Evolutionary conservation across 805 yeast species (phyloP), one percentile per base, ranked within the genome.

Genomic region (Metschnikowia cubensis): DNA sequence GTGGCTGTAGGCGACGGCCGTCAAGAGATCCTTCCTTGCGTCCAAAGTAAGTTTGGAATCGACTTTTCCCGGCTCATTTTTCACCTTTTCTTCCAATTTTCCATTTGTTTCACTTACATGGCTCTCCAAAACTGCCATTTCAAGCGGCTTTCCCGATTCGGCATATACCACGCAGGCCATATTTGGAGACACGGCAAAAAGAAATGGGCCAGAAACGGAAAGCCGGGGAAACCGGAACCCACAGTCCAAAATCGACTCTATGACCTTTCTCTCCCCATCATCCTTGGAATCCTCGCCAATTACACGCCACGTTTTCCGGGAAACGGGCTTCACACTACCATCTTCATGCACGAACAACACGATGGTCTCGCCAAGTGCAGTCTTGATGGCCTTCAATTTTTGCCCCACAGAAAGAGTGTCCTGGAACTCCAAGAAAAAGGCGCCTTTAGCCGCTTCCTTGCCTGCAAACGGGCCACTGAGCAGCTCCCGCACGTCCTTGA

Each of bases 1-100:
- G 29, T 52, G 55, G 34, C 46, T 43, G 29, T 78, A 73, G 0
- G 95, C 88, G 45, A 88, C 66, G 0, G 81, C 84, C 0, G 87
- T 76, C 0, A 81, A 66, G 1, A 74, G 57, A n/a, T 42, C 45
- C 13, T 33, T 33, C 17, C 18, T 32, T 18, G 22, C 15, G 15
- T 13, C 22, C 15, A 20, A n/a, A 3, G 18, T 17, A n/a, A 13
- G 13, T 15, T 35, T 1, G 11, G 18, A 6, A 17, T 8, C 10
- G 4, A 11, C 37, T 6, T 34, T 34, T 34, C 35, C 35, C 17
- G n/a, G 35, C 35, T 39, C 32, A 17, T 8, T 11, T 22, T 13
- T n/a, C 21, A 15, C 20, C 4, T 21, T 20, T 11, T 35, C 38
- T 17, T 25, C 11, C 29, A 25, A 25, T 8, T 25, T 25, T 25